Evolutionary conservation across 2,329 filamentous ascomycete species (phyloP), one percentile per base, ranked within the genome.

Genomic region (Xylariaceae sp.): DNA sequence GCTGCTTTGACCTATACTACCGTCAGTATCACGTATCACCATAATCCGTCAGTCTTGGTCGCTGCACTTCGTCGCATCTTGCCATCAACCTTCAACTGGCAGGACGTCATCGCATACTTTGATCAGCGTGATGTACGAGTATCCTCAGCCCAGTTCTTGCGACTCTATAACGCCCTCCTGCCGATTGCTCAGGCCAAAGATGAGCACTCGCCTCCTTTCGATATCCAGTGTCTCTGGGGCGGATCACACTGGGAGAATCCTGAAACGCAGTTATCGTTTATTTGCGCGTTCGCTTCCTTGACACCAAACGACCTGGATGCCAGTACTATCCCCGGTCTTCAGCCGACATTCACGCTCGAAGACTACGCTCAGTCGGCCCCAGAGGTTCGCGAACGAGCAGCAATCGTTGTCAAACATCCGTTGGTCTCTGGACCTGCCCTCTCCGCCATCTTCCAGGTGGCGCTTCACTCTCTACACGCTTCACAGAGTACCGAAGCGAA

Each of bases 241-340:
- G 92, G 92, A 6, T 61, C 67, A 68, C 79, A 84, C 62, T 99
- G 95, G 93, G 85, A 88, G 63, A 85, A 95, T 66, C 84, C 88
- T 11, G 87, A 96, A 63, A 90, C 94, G 0, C 93, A 97, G 65
- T 78, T 99, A 41, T 95, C 92, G n/a, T 97, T 97, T 72, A 84
- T 97, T 56, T 88, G 88, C 64, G 92, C 92, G 15, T 97, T 93
- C 72, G 81, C 93, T 18, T 89, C 89, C 3, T 82, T 92, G 58
- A 84, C 83, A 10, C 82, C 88, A 0, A 84, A 90, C 34, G 84
- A 92, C 68, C 81, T 96, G 30, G 92, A 97, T 72, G 88, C 90
- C 2, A 88, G 87, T 10, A 89, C 88, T 41, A 94, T 97, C 60
- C 93, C 92, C 0, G 85, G 88, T 39, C 81, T 97, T 41, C 84